A percentile compares a stretch with the other conserved stretches of the same genome.
phyloP scores from a whole-genome alignment of 495 filamentous ascomycete species.

The Amphirosellinia nigrospora region DNA sequence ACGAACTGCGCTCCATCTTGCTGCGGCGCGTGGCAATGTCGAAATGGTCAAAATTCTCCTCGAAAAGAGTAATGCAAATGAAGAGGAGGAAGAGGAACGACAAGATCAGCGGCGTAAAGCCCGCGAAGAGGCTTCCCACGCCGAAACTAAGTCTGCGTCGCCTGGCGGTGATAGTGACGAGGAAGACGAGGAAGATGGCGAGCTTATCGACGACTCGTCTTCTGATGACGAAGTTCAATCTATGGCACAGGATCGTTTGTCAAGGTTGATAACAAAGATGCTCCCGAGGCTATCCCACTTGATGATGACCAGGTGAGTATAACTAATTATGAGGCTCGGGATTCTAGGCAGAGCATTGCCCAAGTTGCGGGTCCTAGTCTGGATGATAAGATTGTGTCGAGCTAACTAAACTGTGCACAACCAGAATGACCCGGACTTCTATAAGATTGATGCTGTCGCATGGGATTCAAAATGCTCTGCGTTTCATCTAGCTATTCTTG shows the following conservation, averaged over 20 bases:
- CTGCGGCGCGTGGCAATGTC: conserved; percentile 67
- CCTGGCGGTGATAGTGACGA: conserved; percentile 34
- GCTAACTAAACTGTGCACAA: neutral
- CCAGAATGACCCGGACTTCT: conserved; percentile 70
- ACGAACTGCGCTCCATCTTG: conserved; percentile 77
- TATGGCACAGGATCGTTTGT: conserved; percentile 70
- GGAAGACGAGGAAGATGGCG: conserved; percentile 45
- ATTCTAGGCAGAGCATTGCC: neutral
- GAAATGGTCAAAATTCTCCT: conserved; percentile 75
- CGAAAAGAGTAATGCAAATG: conserved; percentile 71
- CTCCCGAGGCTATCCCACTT: conserved; percentile 37
- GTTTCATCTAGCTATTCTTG: conserved; percentile 76
- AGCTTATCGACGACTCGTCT: conserved; percentile 43
- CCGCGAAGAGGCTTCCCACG: conserved; percentile 22
- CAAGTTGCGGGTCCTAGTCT: neutral
- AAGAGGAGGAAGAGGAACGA: conserved; percentile 67
- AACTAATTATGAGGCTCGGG: neutral
- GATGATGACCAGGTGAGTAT: conserved; percentile 58
- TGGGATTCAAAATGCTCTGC: conserved; percentile 78
- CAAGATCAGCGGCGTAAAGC: conserved; percentile 55
- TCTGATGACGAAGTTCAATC: conserved; percentile 50
- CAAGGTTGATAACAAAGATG: conserved; percentile 57
- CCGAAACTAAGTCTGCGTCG: conserved; percentile 22
- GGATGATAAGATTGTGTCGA: neutral
- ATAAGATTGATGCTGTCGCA: conserved; percentile 73